These are phyloP conservation scores for Serendipita sp. DNA, from an alignment of 768 basidiomycete species.

Conservation along the genomic window DNA sequence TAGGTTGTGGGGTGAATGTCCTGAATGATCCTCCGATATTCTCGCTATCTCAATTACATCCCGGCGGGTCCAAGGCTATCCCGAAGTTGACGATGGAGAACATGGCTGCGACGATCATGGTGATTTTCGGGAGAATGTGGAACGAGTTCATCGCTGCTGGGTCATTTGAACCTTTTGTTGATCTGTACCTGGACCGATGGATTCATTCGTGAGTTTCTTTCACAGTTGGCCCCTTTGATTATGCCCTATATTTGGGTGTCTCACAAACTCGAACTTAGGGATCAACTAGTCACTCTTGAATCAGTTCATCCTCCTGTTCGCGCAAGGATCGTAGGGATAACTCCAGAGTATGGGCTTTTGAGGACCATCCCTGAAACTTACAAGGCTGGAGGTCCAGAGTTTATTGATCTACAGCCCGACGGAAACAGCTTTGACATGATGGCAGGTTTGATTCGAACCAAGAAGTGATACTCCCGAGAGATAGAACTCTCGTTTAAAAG, in stretches of 20 bases:
- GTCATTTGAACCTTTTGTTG: slow-evolving; percentile 67
- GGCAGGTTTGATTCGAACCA: slow-evolving; percentile 62
- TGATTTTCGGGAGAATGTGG: slow-evolving; percentile 71
- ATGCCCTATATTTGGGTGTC: too few species aligned
- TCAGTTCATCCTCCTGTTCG: slow-evolving; percentile 49
- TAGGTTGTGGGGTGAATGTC: slow-evolving; percentile 84
- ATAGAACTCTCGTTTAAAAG: too few species aligned
- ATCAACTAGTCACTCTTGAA: slow-evolving; percentile 69
- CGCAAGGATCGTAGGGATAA: slow-evolving; percentile 74
- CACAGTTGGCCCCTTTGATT: not conserved
- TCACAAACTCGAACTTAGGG: slow-evolving; percentile 26
- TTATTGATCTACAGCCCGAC: slow-evolving; percentile 88
- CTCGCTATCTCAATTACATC: slow-evolving; percentile 57
- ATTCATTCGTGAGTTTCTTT: slow-evolving; percentile 64
- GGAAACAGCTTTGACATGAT: slow-evolving; percentile 95
- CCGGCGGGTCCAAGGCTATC: slow-evolving; percentile 15
- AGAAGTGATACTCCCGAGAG: slow-evolving; percentile 14
- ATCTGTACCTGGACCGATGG: slow-evolving; percentile 68
- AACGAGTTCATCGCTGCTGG: slow-evolving; percentile 47
- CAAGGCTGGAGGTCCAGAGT: slow-evolving; percentile 24
- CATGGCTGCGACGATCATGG: slow-evolving; percentile 57
- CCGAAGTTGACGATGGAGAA: slow-evolving; percentile 47
- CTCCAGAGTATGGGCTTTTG: slow-evolving; percentile 72
- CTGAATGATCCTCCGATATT: slow-evolving; percentile 67
- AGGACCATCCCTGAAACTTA: slow-evolving; percentile 52